Evolutionary conservation across 176 grass and related monocot species (phyloP).

Genomic region (Bromus sterilis): DNA sequence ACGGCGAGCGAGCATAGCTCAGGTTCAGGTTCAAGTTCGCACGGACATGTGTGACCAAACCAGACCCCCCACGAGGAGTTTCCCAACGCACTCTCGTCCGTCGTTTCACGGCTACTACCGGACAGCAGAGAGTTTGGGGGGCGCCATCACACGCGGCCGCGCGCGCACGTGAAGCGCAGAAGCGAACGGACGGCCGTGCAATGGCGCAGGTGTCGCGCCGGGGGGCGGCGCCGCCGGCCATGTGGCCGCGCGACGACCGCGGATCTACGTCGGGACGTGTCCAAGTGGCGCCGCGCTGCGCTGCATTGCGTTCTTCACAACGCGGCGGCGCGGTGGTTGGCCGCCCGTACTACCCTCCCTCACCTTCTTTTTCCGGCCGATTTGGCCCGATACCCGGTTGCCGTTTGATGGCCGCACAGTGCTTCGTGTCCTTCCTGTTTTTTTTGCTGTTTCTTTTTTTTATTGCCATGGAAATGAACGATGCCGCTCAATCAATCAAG

Average conservation of each 20-base stretch:
- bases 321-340: background rate
- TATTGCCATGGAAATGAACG: background rate
- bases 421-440: background rate
- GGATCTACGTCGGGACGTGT: background rate
- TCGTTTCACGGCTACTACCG: too few relatives aligned
- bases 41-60: too few relatives aligned
- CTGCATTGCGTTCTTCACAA: background rate
- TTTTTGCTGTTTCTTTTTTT: background rate
- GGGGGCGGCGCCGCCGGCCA: background rate
- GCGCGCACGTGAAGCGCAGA: background rate
- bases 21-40: too few relatives aligned
- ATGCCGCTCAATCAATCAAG: background rate
- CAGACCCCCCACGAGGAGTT: too few relatives aligned
- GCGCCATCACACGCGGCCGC: background rate
- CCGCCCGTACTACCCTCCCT: background rate
- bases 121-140: background rate
- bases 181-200: background rate
- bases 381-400: background rate
- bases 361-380: background rate
- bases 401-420: background rate
- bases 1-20: too few relatives aligned
- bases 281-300: background rate
- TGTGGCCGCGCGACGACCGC: background rate
- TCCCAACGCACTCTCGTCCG: too few relatives aligned
- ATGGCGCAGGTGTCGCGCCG: constrained; percentile 7